A percentile compares a stretch with the other conserved stretches of the same genome.
These are phyloP conservation scores for Astrothelium subdiscretum DNA, from an alignment of 495 filamentous ascomycete genomes.

Conservation along the genomic window DNA sequence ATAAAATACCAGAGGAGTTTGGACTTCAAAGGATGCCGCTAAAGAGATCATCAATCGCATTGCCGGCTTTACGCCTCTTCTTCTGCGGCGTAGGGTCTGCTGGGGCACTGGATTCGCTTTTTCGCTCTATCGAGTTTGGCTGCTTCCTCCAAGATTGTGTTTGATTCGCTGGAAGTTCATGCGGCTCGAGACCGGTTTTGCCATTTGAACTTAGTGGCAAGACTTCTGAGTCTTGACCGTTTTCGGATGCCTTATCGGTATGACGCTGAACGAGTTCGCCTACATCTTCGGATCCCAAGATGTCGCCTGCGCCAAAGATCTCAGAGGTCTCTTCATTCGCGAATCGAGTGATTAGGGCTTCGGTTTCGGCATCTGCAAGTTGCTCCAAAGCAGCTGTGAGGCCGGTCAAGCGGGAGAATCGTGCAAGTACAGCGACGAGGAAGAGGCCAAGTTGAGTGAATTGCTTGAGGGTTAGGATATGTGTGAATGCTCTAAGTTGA, in stretches of 20 bases:
- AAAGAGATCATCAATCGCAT: conserved; percentile 56
- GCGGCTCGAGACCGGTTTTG: conserved; percentile 10
- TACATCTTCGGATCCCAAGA: conserved; percentile 15
- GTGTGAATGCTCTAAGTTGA: neutral
- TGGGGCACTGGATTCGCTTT: neutral
- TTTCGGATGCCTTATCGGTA: neutral
- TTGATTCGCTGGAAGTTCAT: neutral
- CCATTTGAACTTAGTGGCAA: conserved; percentile 5
- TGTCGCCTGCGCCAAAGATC: neutral
- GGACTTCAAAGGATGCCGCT: conserved; percentile 34
- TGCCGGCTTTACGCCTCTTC: conserved; percentile 38
- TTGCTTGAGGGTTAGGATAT: neutral
- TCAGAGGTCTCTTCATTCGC: conserved; percentile 10
- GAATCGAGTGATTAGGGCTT: neutral
- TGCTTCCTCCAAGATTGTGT: neutral
- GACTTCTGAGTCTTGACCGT: conserved; percentile 1
- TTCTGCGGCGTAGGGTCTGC: conserved; percentile 17
- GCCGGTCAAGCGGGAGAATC: conserved; percentile 7
- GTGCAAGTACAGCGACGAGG: conserved; percentile 9
- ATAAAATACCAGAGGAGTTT: neutral
- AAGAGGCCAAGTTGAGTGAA: conserved; percentile 18
- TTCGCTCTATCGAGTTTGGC: conserved; percentile 1
- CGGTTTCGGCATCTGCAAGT: conserved; percentile 11
- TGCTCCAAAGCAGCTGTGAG: conserved; percentile 12
- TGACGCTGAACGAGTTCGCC: conserved; percentile 17